These are phyloP conservation scores for Pisolithus orientalis DNA, from an alignment of 768 basidiomycete genomes.

Conservation along the genomic window DNA sequence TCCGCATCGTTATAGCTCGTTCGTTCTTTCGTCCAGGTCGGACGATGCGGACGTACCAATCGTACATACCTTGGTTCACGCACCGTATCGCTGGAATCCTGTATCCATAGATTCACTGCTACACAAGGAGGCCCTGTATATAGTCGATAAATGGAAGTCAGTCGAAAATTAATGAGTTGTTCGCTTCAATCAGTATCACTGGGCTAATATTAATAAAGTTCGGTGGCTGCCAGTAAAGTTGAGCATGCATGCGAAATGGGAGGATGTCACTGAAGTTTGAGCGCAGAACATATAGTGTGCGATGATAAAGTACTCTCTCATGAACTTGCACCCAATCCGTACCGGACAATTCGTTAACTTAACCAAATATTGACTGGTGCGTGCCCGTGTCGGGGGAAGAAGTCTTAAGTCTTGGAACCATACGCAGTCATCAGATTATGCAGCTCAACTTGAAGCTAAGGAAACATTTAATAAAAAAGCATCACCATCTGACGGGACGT, in stretches of 20 bases:
- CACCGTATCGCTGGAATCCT: too few relatives aligned
- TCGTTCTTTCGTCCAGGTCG: too few relatives aligned
- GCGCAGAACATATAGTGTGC: background rate
- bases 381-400: background rate
- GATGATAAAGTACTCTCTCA: background rate
- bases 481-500: background rate
- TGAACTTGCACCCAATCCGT: background rate
- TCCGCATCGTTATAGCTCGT: too few relatives aligned
- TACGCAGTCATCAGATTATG: background rate
- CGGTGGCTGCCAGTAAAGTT: background rate
- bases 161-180: background rate
- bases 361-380: background rate
- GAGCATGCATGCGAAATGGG: background rate
- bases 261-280: background rate
- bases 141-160: background rate
- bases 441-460: background rate
- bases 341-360: background rate
- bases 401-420: background rate
- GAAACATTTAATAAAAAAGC: too few relatives aligned
- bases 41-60: too few relatives aligned
- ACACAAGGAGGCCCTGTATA: background rate
- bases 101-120: too few relatives aligned
- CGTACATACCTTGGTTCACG: too few relatives aligned
- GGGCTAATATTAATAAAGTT: constrained; percentile 1
- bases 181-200: constrained; percentile 1